Conservation (phyloP, 768 basidiomycete genomes). For the Trametes cingulata region DNA sequence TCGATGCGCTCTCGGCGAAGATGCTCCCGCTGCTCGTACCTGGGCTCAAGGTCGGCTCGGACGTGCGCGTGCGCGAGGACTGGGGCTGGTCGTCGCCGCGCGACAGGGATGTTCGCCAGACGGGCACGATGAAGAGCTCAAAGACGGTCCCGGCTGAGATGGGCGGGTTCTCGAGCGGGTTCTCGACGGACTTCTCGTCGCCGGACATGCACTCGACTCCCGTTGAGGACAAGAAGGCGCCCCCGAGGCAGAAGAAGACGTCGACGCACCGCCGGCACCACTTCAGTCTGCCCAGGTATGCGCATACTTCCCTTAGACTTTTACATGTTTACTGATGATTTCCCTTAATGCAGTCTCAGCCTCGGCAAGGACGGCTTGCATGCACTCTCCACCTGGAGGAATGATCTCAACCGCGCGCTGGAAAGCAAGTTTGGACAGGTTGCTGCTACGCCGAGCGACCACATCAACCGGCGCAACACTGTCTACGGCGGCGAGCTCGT, state of each 20-base stretch:
- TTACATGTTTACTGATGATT: slow-evolving; percentile 1
- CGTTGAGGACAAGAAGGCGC: slow-evolving; percentile 34
- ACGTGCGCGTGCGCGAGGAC: slow-evolving; percentile 50
- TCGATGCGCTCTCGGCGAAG: slow-evolving; percentile 70
- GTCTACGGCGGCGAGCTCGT: slow-evolving; percentile 26
- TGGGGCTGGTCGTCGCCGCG: slow-evolving; percentile 24
- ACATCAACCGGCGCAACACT: slow-evolving; percentile 50
- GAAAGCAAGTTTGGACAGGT: slow-evolving; percentile 44
- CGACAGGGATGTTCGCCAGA: slow-evolving; percentile 5
- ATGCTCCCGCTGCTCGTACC: slow-evolving; percentile 69
- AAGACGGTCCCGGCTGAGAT: slow-evolving; percentile 32
- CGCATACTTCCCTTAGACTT: neutral
- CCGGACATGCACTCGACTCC: slow-evolving; percentile 65
- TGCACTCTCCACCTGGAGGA: slow-evolving; percentile 50
- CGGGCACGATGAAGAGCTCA: slow-evolving; percentile 17
- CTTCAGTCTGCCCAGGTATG: slow-evolving; percentile 67
- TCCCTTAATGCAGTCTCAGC: slow-evolving; percentile 46
- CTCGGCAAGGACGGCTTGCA: slow-evolving; percentile 61
- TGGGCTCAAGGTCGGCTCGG: slow-evolving; percentile 57
- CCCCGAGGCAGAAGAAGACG: slow-evolving; percentile 41
- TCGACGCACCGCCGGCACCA: slow-evolving; percentile 61
- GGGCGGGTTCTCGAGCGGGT: slow-evolving; percentile 29
- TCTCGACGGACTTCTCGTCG: slow-evolving; percentile 48
- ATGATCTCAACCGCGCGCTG: slow-evolving; percentile 53
- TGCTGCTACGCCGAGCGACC: slow-evolving; percentile 38